phyloP scores from a whole-genome alignment of 148 eudicot genomes.

The Camellia lanceoleosa region DNA sequence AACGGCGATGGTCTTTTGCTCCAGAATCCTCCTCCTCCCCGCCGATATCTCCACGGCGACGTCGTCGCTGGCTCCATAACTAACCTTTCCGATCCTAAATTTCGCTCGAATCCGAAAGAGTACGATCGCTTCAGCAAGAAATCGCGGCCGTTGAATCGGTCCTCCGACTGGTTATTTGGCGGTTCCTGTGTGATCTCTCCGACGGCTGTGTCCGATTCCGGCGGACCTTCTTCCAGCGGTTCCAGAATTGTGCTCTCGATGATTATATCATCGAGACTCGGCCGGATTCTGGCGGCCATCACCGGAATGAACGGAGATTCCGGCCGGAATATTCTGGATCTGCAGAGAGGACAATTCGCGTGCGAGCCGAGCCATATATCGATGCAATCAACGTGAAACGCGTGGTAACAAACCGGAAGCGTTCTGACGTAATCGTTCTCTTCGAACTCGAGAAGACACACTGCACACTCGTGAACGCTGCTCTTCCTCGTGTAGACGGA shows the following conservation, averaged over 20 bases:
- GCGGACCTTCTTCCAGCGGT: slow-evolving; percentile 34
- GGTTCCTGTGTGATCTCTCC: slow-evolving; percentile 40
- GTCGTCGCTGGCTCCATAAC: slow-evolving; percentile 61
- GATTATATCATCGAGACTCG: slow-evolving; percentile 57
- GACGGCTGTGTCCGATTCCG: slow-evolving; percentile 14
- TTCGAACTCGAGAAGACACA: slow-evolving; percentile 76
- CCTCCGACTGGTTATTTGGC: slow-evolving; percentile 37
- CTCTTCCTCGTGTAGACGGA: slow-evolving; percentile 45
- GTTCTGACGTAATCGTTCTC: slow-evolving; percentile 81
- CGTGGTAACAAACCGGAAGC: slow-evolving; percentile 69
- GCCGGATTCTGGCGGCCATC: slow-evolving; percentile 78
- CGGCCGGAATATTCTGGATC: slow-evolving; percentile 52
- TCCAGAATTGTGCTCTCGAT: slow-evolving; percentile 46
- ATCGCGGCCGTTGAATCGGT: slow-evolving; percentile 36
- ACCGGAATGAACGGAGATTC: slow-evolving; percentile 63
- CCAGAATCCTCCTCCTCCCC: slow-evolving; percentile 59
- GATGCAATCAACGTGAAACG: slow-evolving; percentile 89
- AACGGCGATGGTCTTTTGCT: slow-evolving; percentile 67
- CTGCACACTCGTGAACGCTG: slow-evolving; percentile 64
- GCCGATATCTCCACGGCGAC: slow-evolving; percentile 63
- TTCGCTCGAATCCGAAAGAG: slow-evolving; percentile 85
- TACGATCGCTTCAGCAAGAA: slow-evolving; percentile 68
- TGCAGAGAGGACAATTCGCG: slow-evolving; percentile 87
- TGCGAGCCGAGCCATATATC: slow-evolving; percentile 84
- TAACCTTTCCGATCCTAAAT: slow-evolving; percentile 57